These are phyloP conservation scores for Neltuma alba DNA, from an alignment of 306 rosid species.

Conservation along the genomic window DNA sequence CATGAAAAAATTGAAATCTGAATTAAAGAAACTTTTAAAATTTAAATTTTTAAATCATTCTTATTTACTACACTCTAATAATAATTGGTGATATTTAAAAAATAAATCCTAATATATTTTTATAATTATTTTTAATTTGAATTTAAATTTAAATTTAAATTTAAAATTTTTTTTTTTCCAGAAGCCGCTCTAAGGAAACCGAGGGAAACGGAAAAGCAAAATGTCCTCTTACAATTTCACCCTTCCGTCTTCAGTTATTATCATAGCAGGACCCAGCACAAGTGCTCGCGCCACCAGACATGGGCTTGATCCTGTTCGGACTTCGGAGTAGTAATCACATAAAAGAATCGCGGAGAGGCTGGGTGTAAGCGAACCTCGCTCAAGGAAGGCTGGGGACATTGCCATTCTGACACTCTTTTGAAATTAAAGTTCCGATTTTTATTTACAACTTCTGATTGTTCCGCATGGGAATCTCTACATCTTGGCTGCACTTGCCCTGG, in stretches of 20 bases:
- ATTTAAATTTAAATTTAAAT: no score
- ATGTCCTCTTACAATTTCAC: background rate
- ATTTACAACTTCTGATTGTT: background rate
- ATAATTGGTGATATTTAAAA: no score
- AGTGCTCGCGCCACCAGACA: background rate
- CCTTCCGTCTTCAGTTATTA: no score
- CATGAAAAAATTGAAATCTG: no score
- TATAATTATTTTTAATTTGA: no score
- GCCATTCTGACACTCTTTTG: background rate
- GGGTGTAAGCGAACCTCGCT: background rate
- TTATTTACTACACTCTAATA: no score
- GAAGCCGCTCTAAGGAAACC: no score
- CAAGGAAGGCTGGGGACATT: background rate
- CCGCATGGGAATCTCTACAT: slow-evolving; percentile 22
- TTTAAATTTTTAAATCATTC: no score
- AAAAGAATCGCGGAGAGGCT: background rate
- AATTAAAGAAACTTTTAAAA: no score
- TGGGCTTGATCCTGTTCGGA: background rate
- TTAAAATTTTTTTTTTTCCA: no score
- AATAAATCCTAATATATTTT: no score
- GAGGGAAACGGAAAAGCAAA: background rate
- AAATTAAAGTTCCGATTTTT: background rate
- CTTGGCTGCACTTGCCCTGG: slow-evolving; percentile 20
- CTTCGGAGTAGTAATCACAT: background rate
- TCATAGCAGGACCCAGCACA: background rate